phyloP scores from a whole-genome alignment of 1,284 basidiomycete species.

The Ceraceosorus guamensis region DNA sequence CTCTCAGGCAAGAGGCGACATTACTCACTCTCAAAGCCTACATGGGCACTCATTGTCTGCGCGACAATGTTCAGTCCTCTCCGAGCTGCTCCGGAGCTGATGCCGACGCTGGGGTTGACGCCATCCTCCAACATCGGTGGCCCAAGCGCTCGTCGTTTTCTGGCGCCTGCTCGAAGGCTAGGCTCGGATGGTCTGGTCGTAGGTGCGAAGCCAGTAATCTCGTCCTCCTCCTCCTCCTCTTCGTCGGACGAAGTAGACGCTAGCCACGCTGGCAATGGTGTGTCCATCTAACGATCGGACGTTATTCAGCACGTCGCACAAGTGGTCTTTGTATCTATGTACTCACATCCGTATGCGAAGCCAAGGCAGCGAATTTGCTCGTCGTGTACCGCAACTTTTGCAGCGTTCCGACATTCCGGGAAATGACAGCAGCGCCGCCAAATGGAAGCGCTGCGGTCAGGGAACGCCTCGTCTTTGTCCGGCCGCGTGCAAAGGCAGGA shows the following conservation, averaged over 20 bases:
- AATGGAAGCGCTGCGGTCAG: too few species aligned
- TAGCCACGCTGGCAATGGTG: slow-evolving; percentile 38
- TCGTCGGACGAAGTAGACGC: slow-evolving; percentile 34
- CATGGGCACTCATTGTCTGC: slow-evolving; percentile 31
- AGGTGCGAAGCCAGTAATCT: neutral
- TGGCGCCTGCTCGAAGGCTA: neutral
- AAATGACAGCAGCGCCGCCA: slow-evolving; percentile 18
- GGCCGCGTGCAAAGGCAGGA: neutral
- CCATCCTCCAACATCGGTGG: neutral
- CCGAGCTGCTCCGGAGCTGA: slow-evolving; percentile 1
- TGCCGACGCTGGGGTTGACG: neutral
- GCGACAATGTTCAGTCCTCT: neutral
- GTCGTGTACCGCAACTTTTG: slow-evolving; percentile 39
- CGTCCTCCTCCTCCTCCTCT: slow-evolving; percentile 22
- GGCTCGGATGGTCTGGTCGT: slow-evolving; percentile 6
- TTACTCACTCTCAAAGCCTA: slow-evolving; percentile 38
- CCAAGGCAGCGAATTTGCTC: slow-evolving; percentile 33
- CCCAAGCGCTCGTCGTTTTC: too few species aligned
- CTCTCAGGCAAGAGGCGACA: too few species aligned
- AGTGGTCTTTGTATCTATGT: too few species aligned
- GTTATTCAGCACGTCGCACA: neutral
- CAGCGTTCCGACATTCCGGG: slow-evolving; percentile 36
- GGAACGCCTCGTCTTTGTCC: too few species aligned
- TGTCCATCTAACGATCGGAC: slow-evolving; percentile 17
- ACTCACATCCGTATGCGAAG: slow-evolving; percentile 9